Evolutionary conservation across 106 monocot genomes (phyloP).

Genomic region (Xerophyta viscosa): DNA sequence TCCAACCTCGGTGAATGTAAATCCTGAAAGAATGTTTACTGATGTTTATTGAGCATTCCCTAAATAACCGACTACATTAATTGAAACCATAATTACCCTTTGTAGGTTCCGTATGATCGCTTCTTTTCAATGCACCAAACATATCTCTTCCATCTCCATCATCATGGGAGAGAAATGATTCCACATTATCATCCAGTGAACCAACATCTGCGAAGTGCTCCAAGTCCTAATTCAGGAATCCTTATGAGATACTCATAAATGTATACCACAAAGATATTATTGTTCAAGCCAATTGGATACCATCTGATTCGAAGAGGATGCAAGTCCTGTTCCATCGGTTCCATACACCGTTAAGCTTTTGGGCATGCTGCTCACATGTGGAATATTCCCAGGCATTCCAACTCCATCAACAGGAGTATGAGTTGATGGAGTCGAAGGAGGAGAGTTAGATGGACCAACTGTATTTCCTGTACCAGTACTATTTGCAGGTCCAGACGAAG

Average conservation of each 20-base stretch:
- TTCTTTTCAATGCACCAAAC: constrained; percentile 77
- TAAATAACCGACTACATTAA: not conserved
- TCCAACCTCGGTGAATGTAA: constrained; percentile 61
- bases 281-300: constrained; percentile 22
- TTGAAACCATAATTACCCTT: constrained; percentile 39
- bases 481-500: constrained; percentile 89
- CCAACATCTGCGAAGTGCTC: constrained; percentile 87
- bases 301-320: constrained; percentile 93
- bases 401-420: constrained; percentile 83
- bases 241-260: too few species aligned
- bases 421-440: constrained; percentile 91
- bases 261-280: not conserved
- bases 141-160: constrained; percentile 85
- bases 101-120: constrained; percentile 54
- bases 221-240: constrained; percentile 51
- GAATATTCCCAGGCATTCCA: constrained; percentile 53
- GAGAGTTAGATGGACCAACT: constrained; percentile 74
- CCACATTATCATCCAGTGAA: constrained; percentile 92
- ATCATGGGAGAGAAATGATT: constrained; percentile 89
- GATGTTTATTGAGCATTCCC: not conserved
- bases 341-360: constrained; percentile 83
- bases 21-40: constrained; percentile 25
- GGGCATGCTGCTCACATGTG: constrained; percentile 55
- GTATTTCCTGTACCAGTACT: constrained; percentile 97
- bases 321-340: constrained; percentile 68